A percentile compares a stretch with the other conserved stretches of the same genome.
These are phyloP conservation scores for Scytalidium sp. DNA, from an alignment of 2,329 filamentous ascomycete genomes.

Conservation along the genomic window DNA sequence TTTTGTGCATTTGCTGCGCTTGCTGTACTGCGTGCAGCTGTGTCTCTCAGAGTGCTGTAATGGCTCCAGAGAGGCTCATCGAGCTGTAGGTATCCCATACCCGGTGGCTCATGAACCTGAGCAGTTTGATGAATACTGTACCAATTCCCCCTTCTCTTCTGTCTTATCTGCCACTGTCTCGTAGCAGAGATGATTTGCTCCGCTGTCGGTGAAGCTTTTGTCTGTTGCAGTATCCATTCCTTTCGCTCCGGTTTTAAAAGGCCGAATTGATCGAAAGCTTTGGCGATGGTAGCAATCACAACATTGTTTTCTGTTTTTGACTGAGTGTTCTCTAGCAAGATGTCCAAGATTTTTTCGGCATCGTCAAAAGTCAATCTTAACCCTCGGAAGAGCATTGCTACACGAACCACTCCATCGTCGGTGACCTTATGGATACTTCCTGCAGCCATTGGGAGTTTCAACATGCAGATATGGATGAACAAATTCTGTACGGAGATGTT, in stretches of 20 bases:
- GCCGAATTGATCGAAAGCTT: neutral
- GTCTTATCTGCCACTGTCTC: neutral
- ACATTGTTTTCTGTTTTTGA: neutral
- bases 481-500: neutral
- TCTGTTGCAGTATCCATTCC: neutral
- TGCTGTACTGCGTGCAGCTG: neutral
- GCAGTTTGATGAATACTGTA: neutral
- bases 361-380: neutral
- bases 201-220: neutral
- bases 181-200: neutral
- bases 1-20: neutral
- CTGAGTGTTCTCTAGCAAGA: neutral
- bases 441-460: neutral
- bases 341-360: neutral
- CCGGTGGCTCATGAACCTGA: neutral
- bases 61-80: neutral
- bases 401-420: neutral
- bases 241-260: neutral
- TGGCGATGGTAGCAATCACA: neutral
- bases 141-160: neutral
- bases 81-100: neutral
- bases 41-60: neutral
- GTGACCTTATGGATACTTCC: neutral
- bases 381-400: neutral
- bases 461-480: neutral